Percentiles rank a stretch among this genome's conserved stretches.
Conservation (phyloP, 140 eudicot genomes). For the Anethum foeniculum region DNA sequence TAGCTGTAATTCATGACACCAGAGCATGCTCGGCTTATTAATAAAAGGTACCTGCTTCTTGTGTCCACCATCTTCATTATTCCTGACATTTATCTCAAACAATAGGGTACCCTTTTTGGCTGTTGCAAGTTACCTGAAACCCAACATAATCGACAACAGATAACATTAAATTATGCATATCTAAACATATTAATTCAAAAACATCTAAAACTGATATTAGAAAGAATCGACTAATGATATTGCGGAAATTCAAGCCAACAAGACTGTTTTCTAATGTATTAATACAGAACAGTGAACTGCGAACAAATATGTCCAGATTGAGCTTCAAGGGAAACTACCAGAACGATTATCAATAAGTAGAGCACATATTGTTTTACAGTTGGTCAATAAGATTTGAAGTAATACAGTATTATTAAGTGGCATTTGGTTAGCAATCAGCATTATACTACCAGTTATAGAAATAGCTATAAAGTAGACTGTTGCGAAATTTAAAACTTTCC, state of each 20-base stretch:
- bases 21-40: background rate
- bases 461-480: background rate
- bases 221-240: background rate
- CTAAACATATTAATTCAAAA: background rate
- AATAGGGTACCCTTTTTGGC: conserved; percentile 62
- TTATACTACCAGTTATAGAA: too few species aligned
- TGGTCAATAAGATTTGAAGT: too few species aligned
- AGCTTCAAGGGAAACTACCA: too few species aligned
- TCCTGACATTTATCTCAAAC: conserved; percentile 68
- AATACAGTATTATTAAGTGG: too few species aligned
- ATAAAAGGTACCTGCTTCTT: conserved; percentile 62
- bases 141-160: conserved; percentile 5
- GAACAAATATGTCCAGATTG: background rate
- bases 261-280: too few species aligned
- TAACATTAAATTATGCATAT: background rate
- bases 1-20: background rate
- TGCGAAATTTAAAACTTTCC: conserved; percentile 4
- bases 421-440: too few species aligned
- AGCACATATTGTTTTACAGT: too few species aligned
- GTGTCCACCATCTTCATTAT: conserved; percentile 25
- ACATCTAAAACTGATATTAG: too few species aligned
- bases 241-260: background rate
- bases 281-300: background rate
- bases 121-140: conserved; percentile 78
- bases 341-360: too few species aligned